Evolutionary conservation across 108 stramenopile species (phyloP).

Genomic region (Schizochytrium sp.): DNA sequence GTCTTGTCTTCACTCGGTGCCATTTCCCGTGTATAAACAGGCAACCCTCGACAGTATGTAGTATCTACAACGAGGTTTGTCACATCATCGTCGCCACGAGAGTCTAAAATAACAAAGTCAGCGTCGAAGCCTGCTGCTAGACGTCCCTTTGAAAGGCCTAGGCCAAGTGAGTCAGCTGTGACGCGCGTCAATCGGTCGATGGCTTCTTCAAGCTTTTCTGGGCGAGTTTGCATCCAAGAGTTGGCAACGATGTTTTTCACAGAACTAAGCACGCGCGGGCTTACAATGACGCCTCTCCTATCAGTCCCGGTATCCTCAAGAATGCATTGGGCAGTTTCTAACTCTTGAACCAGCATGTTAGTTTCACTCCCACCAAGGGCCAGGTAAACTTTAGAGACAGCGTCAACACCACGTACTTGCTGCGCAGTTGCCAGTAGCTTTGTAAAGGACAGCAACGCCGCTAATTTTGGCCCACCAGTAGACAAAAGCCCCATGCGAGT

Average conservation of each 20-base stretch:
- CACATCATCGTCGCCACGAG: background rate
- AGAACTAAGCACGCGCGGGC: background rate
- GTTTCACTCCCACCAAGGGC: background rate
- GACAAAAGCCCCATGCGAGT: background rate
- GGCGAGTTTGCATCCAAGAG: background rate
- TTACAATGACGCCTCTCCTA: background rate
- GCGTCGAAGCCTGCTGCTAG: background rate
- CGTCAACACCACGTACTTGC: background rate
- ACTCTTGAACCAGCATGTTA: background rate
- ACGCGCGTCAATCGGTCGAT: background rate
- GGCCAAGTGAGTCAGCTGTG: background rate
- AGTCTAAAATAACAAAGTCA: background rate
- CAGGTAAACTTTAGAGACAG: background rate
- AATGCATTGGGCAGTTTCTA: background rate
- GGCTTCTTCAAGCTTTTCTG: background rate
- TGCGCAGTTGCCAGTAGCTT: slow-evolving; percentile 15
- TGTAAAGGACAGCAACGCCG: background rate
- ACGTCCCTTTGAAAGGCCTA: background rate
- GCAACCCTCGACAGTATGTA: background rate
- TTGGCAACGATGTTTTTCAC: background rate
- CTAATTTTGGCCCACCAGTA: background rate
- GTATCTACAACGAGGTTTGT: background rate
- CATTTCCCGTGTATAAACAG: background rate
- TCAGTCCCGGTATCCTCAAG: background rate
- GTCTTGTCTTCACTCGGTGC: too few relatives aligned